These are phyloP conservation scores for Zalaria sp. DNA, from an alignment of 2,329 filamentous ascomycete species.

Conservation along the genomic window DNA sequence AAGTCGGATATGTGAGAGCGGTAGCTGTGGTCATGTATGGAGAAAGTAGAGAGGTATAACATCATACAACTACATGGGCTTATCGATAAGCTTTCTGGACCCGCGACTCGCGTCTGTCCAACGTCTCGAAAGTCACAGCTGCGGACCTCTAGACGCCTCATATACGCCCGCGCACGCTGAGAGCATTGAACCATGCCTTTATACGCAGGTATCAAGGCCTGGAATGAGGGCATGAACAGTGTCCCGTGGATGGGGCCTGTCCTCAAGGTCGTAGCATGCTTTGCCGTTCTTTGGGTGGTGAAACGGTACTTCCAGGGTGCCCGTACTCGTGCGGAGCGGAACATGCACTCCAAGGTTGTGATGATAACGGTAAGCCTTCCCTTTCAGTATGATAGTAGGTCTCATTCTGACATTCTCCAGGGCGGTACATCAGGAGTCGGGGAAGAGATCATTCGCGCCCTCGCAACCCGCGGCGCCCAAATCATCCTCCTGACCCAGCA, in stretches of 20 bases:
- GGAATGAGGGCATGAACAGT: conserved; percentile 40
- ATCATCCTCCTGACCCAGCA: conserved; percentile 79
- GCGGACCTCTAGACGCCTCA: too few relatives aligned
- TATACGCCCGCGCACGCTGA: too few relatives aligned
- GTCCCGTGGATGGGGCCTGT: conserved; percentile 21
- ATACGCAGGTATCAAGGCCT: conserved; percentile 24
- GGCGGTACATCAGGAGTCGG: conserved; percentile 90
- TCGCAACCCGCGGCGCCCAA: conserved; percentile 76
- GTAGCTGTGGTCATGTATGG: too few relatives aligned
- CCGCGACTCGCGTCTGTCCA: too few relatives aligned
- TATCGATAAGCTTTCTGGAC: too few relatives aligned
- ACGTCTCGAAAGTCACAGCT: too few relatives aligned
- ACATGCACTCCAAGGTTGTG: conserved; percentile 87
- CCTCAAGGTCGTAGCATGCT: conserved; percentile 36
- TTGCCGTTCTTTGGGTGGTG: conserved; percentile 38
- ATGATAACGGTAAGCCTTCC: conserved; percentile 59
- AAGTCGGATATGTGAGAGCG: too few relatives aligned
- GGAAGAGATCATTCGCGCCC: conserved; percentile 55
- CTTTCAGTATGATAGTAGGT: not conserved
- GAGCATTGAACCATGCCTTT: too few relatives aligned
- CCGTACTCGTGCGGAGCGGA: conserved; percentile 58
- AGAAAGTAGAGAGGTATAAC: too few relatives aligned
- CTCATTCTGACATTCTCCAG: conserved; percentile 24
- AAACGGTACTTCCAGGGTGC: conserved; percentile 72
- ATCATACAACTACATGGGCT: too few relatives aligned